Evolutionary conservation across 164 flowering plant genomes (phyloP).

Genomic region (Nelumbo lutea): DNA sequence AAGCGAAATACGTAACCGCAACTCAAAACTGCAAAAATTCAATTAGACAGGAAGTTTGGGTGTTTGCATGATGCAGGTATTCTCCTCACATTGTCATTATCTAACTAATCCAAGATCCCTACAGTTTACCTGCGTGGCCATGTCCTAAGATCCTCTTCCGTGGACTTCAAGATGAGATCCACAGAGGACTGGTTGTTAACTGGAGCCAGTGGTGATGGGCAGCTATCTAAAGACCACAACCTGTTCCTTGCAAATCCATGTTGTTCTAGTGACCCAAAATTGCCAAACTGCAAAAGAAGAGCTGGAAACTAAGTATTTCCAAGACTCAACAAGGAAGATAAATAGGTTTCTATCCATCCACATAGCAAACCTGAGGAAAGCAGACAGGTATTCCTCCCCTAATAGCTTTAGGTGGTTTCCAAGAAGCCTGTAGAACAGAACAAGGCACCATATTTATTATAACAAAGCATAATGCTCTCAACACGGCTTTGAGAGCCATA

Average conservation of each 20-base stretch:
- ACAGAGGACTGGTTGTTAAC: slow-evolving; percentile 52
- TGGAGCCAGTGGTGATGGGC: slow-evolving; percentile 60
- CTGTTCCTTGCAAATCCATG: slow-evolving; percentile 83
- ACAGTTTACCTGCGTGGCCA: slow-evolving; percentile 74
- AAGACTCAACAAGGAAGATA: not conserved
- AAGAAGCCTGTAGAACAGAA: slow-evolving; percentile 38
- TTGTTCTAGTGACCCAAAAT: slow-evolving; percentile 60
- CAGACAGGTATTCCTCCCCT: slow-evolving; percentile 82
- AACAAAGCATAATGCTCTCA: not conserved
- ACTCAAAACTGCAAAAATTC: slow-evolving; percentile 59
- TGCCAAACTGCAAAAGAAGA: slow-evolving; percentile 52
- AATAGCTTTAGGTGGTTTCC: slow-evolving; percentile 69
- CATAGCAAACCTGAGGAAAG: slow-evolving; percentile 74
- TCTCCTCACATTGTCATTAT: not conserved
- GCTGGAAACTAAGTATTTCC: not conserved
- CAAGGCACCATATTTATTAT: slow-evolving; percentile 1
- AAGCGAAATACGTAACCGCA: slow-evolving; percentile 68
- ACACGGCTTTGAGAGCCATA: too few species aligned
- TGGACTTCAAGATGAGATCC: slow-evolving; percentile 70
- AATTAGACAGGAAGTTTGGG: slow-evolving; percentile 2
- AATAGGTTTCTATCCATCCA: not conserved
- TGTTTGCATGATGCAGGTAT: not conserved
- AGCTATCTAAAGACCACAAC: slow-evolving; percentile 56
- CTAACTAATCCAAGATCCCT: not conserved
- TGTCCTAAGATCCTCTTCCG: slow-evolving; percentile 65